Evolutionary conservation across 441 rosid genomes (phyloP), one percentile per base, ranked within the genome.

Genomic region (Pelargonium cotyledonis): DNA sequence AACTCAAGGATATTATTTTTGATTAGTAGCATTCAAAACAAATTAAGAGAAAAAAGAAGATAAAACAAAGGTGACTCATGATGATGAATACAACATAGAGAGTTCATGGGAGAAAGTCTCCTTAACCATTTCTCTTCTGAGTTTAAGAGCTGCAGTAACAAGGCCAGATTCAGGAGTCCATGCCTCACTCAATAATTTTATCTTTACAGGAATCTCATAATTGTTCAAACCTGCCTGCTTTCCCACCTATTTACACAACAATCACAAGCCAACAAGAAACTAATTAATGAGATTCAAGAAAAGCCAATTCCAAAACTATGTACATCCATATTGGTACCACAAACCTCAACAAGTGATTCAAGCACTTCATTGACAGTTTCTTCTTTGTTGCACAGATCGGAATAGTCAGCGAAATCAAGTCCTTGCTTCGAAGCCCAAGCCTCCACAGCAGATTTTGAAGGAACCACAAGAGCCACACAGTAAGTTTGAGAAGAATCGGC

Each of bases 141-240:
- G 77, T 93, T 95, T 95, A 53, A 92, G 85, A 64, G 99, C 98
- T 46, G 96, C 94, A 9, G 99, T 95, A 23, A 88, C 97, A 18
- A 95, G 79, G 16, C 98, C 98, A 18, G 96, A 79, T 63, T 92
- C 97, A 26, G 99, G 97, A 18, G 95, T 92, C 99, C 99, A 95
- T 15, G 93, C 87, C 53, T 85, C 66, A 11, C 85, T 78, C 62
- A 90, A 78, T 83, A 92, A 63, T 68, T 88, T 92, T 46, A 95
- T 84, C 89, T 85, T 95, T 60, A 85, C 85, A 1, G 98, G 99
- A 74, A 88, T 88, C 83, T 95, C 99, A 73, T 92, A 89, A 79
- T 89, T 90, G 77, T 90, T 89, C 75, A 92, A 70, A 0, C 85
- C 73, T 0, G 88, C 88, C 16, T 80, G 77, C 85, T 92, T 95